Conservation (phyloP, 2,329 filamentous ascomycete species). For the Fusarium phyllophilum region DNA sequence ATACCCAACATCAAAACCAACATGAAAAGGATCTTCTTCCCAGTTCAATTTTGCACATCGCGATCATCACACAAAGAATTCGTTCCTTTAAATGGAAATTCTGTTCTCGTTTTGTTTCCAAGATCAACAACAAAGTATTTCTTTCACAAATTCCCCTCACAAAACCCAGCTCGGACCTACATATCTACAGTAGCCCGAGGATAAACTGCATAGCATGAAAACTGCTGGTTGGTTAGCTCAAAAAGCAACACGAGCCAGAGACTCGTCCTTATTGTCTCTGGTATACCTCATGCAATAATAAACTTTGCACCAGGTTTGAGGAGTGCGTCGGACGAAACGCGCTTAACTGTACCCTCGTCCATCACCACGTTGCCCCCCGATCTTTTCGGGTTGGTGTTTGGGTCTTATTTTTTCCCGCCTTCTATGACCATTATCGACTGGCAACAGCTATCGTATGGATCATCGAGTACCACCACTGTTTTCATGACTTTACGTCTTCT, state of each 20-base stretch:
- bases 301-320: background rate
- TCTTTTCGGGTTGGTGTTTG: background rate
- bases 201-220: background rate
- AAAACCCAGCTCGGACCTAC: background rate
- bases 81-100: background rate
- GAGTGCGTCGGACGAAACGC: background rate
- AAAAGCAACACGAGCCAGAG: background rate
- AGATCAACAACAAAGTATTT: background rate
- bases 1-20: background rate
- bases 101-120: background rate
- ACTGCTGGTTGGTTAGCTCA: background rate
- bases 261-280: background rate
- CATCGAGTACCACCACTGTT: background rate
- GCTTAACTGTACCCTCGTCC: background rate
- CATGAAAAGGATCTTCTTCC: background rate
- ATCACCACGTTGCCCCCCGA: background rate
- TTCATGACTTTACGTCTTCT: background rate
- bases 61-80: background rate
- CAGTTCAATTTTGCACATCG: background rate
- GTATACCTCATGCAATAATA: background rate
- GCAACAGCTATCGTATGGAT: background rate
- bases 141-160: background rate
- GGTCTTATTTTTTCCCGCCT: background rate
- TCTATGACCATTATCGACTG: background rate
- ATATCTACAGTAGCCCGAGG: background rate